Evolutionary conservation across 202 grass and related monocot genomes (phyloP).

Genomic region (Cymbopogon flexuosus): DNA sequence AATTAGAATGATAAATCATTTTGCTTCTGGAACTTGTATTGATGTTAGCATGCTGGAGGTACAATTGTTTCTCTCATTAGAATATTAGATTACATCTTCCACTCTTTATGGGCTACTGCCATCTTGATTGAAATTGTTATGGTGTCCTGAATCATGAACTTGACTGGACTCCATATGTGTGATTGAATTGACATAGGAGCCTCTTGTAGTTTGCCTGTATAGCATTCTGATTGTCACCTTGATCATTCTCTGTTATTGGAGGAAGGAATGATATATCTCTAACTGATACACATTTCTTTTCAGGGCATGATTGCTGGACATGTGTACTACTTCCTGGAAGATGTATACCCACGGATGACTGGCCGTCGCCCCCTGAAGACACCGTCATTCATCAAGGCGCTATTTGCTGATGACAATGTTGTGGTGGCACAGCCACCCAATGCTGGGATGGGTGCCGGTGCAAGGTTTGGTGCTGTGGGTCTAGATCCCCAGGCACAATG

Average conservation of each 20-base stretch:
- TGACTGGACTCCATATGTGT: background rate
- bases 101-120: background rate
- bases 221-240: background rate
- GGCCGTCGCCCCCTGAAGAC: constrained; percentile 78
- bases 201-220: background rate
- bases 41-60: background rate
- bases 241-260: background rate
- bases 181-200: background rate
- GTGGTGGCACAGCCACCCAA: constrained; percentile 52
- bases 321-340: constrained; percentile 89
- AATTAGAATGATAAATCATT: background rate
- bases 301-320: constrained; percentile 98
- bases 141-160: background rate
- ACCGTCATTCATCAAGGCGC: constrained; percentile 75
- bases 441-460: constrained; percentile 37
- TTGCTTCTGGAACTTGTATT: background rate
- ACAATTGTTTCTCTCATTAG: background rate
- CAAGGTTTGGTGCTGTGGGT: constrained; percentile 46
- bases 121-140: constrained; percentile 3
- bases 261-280: background rate
- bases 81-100: background rate
- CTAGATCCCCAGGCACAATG: constrained; percentile 36
- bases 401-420: constrained; percentile 81
- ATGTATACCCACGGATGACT: constrained; percentile 90
- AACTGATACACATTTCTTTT: constrained; percentile 9